phyloP scores from a whole-genome alignment of 805 yeast species.

The Cyberlindnera lachancei region DNA sequence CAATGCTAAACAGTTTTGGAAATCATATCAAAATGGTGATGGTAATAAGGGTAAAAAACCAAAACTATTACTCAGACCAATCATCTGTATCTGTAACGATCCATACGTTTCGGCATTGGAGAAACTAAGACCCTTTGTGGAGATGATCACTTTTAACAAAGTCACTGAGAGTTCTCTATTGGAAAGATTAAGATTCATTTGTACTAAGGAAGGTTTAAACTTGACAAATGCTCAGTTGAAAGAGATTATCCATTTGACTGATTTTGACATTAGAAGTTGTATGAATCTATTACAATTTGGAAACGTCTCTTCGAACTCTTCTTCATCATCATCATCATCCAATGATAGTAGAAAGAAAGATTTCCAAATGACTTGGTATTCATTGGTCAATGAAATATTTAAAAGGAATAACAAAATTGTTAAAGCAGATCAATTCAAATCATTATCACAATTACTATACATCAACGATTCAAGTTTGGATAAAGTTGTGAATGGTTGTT shows the following conservation, averaged over 20 bases:
- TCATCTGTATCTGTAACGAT: conserved; percentile 89
- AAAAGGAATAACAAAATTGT: conserved; percentile 38
- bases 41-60: too few relatives aligned
- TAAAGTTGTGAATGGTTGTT: conserved; percentile 65
- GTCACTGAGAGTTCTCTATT: conserved; percentile 42
- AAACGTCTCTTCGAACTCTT: too few relatives aligned
- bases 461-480: conserved; percentile 48
- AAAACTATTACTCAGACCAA: conserved; percentile 63
- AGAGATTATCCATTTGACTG: conserved; percentile 61
- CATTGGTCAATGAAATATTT: conserved; percentile 56
- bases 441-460: conserved; percentile 39
- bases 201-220: conserved; percentile 44
- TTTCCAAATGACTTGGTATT: conserved; percentile 56
- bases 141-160: conserved; percentile 57
- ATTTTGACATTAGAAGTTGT: conserved; percentile 82
- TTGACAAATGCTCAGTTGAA: conserved; percentile 45
- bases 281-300: conserved; percentile 74
- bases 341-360: conserved; percentile 42
- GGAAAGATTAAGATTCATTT: conserved; percentile 43
- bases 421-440: conserved; percentile 40
- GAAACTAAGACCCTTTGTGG: conserved; percentile 64
- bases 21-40: conserved; percentile 26
- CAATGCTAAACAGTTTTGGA: conserved; percentile 14
- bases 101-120: conserved; percentile 70
- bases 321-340: conserved; percentile 10